Evolutionary conservation across 345 rosid genomes (phyloP), one percentile per base, ranked within the genome.

Genomic region (Hirschfeldia incana): DNA sequence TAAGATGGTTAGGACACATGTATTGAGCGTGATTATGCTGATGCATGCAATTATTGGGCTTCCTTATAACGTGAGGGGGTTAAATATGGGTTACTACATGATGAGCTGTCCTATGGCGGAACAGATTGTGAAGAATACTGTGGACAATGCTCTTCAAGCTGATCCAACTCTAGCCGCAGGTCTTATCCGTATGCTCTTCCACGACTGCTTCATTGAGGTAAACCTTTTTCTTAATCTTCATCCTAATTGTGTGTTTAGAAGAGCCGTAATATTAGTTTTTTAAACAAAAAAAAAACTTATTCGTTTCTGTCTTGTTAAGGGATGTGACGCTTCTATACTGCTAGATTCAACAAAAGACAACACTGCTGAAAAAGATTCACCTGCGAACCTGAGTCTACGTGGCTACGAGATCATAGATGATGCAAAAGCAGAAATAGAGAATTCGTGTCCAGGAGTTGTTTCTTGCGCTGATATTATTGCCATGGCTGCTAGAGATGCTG

Each of bases 391-490:
- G 60, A 93, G 98, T 80, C 78, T 95, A 60, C 83, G 93, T 67
- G 99, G 99, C 0, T 95, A 89, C 58, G 88, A 93, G 80, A 62
- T 95, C 6, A 87, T 95, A 8, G 98, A 95, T 75, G 91, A 89
- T 61, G 98, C 97, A 0, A 95, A 95, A 66, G 85, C 80, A 1
- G 65, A 87, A 70, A 67, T 93, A 2, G 99, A 95, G 81, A 15
- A 80, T 16, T 88, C 80, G 10, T 95, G 99, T 76, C 98, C 99
- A 0, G 98, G 98, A 26, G 84, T 91, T 6, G 97, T 95, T 4
- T 95, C 99, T 0, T 95, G 99, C 8, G 93, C 99, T 30, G 99
- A 95, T 82, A 90, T 95, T 61, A 49, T 95, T 63, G 98, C 99
- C 3, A 91, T 95, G 94, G 99, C 98, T 33, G 97, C 99, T 39